A percentile compares a stretch with the other conserved stretches of the same genome.
Evolutionary conservation across 257 asterid genomes (phyloP).

Genomic region (Perilla frutescens): DNA sequence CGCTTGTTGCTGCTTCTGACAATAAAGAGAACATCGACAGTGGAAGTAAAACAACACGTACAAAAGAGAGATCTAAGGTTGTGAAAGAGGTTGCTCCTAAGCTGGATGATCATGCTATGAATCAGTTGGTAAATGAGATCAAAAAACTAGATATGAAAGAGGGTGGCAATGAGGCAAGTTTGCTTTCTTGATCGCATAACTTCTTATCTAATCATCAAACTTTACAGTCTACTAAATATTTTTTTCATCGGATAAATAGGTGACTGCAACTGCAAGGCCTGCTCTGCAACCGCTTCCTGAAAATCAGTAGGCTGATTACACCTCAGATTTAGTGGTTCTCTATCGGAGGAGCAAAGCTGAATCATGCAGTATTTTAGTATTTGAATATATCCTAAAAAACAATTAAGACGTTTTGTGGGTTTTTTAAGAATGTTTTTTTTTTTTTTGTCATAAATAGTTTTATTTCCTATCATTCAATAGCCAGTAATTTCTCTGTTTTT

Average conservation of each 20-base stretch:
- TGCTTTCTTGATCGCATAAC: not conserved
- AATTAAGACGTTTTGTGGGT: too few relatives aligned
- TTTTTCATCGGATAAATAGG: constrained; percentile 28
- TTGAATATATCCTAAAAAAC: not conserved
- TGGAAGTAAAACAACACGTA: constrained; percentile 33
- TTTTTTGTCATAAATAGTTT: too few relatives aligned
- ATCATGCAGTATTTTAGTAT: not conserved
- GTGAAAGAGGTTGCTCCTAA: not conserved
- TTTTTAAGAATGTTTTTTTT: too few relatives aligned
- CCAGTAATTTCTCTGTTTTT: too few relatives aligned
- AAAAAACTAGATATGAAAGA: constrained; percentile 40
- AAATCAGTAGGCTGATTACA: constrained; percentile 34
- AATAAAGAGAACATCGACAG: constrained; percentile 64
- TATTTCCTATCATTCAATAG: too few relatives aligned
- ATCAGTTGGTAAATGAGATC: constrained; percentile 49
- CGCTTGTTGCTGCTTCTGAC: constrained; percentile 36
- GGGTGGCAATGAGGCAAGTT: constrained; percentile 31
- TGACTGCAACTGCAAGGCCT: constrained; percentile 40
- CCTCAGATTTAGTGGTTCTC: not conserved
- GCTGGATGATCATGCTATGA: constrained; percentile 37
- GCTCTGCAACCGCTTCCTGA: constrained; percentile 58
- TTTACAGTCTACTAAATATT: not conserved
- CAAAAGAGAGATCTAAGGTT: constrained; percentile 28
- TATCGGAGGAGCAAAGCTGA: too few relatives aligned
- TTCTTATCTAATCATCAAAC: not conserved